Base-by-base conservation (phyloP, 176 grass and related monocot species). In the Oryza australiensis region DNA sequence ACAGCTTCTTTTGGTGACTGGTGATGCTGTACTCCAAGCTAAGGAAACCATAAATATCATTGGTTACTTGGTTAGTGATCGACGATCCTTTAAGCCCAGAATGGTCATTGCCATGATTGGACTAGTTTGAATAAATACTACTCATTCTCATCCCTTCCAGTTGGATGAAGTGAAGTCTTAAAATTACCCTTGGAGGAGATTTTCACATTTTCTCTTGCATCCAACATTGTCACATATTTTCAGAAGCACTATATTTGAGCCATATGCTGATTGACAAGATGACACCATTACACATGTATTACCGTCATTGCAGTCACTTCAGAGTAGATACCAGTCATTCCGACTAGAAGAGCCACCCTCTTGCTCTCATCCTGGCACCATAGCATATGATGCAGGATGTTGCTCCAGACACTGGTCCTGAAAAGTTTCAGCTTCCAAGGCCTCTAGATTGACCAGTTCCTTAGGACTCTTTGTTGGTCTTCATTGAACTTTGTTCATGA, bases 171-270 rank as follows among this genome's bases (percentile, higher is more conserved):
- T 5, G 12, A 23, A 23, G 22, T 59, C 18, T 28, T 66, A 26
- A 16, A 43, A 12, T 77, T 29, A 42, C 40, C 38, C 20, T 79
- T 35, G 20, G 1, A 30, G 9, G 22, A 68, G 22, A 68, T 16
- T 35, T 55, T 18, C 33, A 34, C 28, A 35, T 16, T 73, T 73
- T 74, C 22, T 33, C 59, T 26, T 33, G 12, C 70, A 74, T 65
- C 20, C 73, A 10, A 55, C 5, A 45, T 72, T 33, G 0, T 59
- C 0, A 0, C 67, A 38, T 74, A 35, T 12, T 12, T 63, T 76
- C 65, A 71, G 41, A 72, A 88, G 38, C 45, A 69, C 5, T 60
- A 60, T 34, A 41, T 83, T 48, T 77, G 33, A 83, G 34, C 14
- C 67, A 73, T 38, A 7, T 18, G 40, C 30, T 16, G 9, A 45